Percentiles rank a stretch among this genome's conserved stretches.
Evolutionary conservation across 805 yeast genomes (phyloP).

Genomic region (Candida verbasci): DNA sequence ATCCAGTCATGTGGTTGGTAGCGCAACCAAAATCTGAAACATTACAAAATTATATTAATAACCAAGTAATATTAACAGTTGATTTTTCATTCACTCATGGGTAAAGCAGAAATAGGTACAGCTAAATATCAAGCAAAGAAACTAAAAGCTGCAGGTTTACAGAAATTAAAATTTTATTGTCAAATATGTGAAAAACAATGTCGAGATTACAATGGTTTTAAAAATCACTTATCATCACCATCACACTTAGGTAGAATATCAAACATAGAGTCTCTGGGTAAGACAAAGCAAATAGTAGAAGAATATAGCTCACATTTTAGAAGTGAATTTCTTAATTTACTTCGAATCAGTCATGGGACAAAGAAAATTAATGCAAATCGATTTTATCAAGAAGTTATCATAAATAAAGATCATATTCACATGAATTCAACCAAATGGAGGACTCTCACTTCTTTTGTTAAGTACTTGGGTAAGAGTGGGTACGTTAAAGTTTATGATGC

Average conservation of each 20-base stretch:
- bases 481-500: constrained; percentile 48
- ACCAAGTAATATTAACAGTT: too few relatives aligned
- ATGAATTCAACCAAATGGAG: constrained; percentile 86
- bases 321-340: constrained; percentile 56
- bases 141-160: constrained; percentile 79
- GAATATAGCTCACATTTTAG: constrained; percentile 60
- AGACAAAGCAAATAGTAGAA: constrained; percentile 47
- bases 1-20: too few relatives aligned
- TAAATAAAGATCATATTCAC: constrained; percentile 74
- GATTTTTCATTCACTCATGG: too few relatives aligned
- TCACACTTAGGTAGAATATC: constrained; percentile 60
- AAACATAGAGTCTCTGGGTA: constrained; percentile 28
- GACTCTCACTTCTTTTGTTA: constrained; percentile 63
- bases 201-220: constrained; percentile 92
- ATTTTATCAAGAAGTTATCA: constrained; percentile 85
- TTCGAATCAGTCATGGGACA: constrained; percentile 74
- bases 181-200: constrained; percentile 92
- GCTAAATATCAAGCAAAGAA: constrained; percentile 71
- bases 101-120: constrained; percentile 34
- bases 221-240: constrained; percentile 81
- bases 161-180: constrained; percentile 82
- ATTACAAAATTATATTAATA: too few relatives aligned
- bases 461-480: constrained; percentile 54
- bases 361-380: constrained; percentile 75
- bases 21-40: too few relatives aligned